Conservation (phyloP, 1,284 basidiomycete genomes). For the Marasmius tenuissimus region DNA sequence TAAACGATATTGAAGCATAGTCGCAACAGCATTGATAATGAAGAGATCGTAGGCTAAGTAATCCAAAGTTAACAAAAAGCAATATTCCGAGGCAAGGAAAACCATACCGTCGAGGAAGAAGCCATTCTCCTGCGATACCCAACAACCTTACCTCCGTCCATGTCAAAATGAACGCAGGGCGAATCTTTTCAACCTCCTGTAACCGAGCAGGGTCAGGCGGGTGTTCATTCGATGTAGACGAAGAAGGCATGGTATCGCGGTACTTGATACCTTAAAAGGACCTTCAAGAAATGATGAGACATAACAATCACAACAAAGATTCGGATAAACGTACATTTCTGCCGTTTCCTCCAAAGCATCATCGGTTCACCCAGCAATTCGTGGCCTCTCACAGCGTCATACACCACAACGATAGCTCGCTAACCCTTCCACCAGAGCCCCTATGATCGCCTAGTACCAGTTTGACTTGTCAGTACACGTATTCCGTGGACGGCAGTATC, state of each 20-base stretch:
- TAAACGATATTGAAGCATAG: constrained; percentile 75
- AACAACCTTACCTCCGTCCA: constrained; percentile 48
- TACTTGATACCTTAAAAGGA: no score
- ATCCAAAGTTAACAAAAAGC: constrained; percentile 20
- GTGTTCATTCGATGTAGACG: background rate
- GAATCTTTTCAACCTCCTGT: constrained; percentile 11
- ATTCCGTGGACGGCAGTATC: no score
- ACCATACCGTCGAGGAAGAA: constrained; percentile 39
- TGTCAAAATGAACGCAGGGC: constrained; percentile 44
- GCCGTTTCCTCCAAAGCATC: no score
- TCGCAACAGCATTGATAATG: constrained; percentile 77
- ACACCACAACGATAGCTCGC: no score
- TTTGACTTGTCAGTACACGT: no score
- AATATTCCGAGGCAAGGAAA: background rate
- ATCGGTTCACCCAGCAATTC: no score
- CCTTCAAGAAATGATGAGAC: no score
- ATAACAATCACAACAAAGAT: no score
- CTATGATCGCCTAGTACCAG: no score
- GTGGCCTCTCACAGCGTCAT: no score
- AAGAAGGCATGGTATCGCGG: background rate
- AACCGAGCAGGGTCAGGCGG: background rate
- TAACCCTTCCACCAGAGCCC: no score
- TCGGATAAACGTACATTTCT: no score
- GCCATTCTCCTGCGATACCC: constrained; percentile 54
- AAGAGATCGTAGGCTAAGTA: constrained; percentile 70